phyloP scores from a whole-genome alignment of 495 filamentous ascomycete species.

The Penicillium silybi region DNA sequence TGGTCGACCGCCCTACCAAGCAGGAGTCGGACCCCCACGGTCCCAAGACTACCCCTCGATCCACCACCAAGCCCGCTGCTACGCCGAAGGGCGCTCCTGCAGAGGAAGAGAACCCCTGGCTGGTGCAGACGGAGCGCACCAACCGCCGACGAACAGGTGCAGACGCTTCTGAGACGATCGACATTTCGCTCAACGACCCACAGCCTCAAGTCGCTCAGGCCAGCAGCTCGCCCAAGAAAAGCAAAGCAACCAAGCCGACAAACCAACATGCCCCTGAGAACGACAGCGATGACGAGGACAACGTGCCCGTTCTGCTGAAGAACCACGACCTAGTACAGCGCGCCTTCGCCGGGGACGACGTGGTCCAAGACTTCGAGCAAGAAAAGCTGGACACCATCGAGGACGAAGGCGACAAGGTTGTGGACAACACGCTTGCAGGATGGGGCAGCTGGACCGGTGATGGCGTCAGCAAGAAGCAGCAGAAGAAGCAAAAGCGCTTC shows the following conservation, averaged over 20 bases:
- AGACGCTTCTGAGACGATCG: constrained; percentile 34
- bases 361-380: constrained; percentile 72
- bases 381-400: constrained; percentile 72
- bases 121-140: constrained; percentile 37
- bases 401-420: constrained; percentile 79
- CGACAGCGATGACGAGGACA: constrained; percentile 53
- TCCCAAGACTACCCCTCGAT: constrained; percentile 16
- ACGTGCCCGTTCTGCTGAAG: constrained; percentile 60
- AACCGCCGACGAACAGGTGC: constrained; percentile 32
- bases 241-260: constrained; percentile 14
- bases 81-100: constrained; percentile 17
- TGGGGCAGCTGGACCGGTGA: constrained; percentile 91
- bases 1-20: constrained; percentile 19
- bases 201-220: constrained; percentile 17
- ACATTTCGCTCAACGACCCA: constrained; percentile 35
- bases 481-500: constrained; percentile 57
- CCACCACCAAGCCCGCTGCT: constrained; percentile 14
- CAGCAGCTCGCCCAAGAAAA: constrained; percentile 15
- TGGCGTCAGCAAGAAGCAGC: constrained; percentile 64
- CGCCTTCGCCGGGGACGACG: constrained; percentile 88
- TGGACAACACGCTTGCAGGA: constrained; percentile 82
- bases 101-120: constrained; percentile 49
- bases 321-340: constrained; percentile 78
- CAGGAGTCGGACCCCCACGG: constrained; percentile 15
- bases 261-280: constrained; percentile 29